These are phyloP conservation scores for Acacia concinna DNA, from an alignment of 331 rosid species.

Conservation along the genomic window DNA sequence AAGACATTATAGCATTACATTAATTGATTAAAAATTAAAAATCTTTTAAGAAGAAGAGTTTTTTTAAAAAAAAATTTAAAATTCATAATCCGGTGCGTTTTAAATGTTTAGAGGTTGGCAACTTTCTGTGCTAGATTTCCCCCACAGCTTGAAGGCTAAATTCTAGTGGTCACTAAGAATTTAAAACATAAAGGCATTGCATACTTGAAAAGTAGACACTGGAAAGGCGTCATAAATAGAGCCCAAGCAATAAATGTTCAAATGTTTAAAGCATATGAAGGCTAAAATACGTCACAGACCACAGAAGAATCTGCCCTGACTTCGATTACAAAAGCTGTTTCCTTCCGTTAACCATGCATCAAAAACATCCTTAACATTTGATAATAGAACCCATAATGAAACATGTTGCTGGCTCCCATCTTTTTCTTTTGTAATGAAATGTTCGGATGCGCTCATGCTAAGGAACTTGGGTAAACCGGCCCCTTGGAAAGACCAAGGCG, in stretches of 20 bases:
- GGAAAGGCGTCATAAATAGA: not conserved
- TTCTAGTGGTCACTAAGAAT: no score
- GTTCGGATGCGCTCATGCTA: conserved; percentile 21
- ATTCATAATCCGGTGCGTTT: not conserved
- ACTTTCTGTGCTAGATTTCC: not conserved
- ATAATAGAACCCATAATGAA: not conserved
- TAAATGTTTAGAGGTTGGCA: not conserved
- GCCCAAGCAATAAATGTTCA: not conserved
- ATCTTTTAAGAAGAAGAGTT: no score
- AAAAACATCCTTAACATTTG: not conserved
- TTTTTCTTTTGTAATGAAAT: not conserved
- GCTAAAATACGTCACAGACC: not conserved
- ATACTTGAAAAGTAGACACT: not conserved
- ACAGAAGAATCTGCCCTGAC: not conserved
- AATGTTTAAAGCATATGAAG: not conserved
- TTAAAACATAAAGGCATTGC: not conserved
- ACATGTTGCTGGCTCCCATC: conserved; percentile 10
- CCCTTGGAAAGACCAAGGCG: conserved; percentile 68
- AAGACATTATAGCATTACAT: no score
- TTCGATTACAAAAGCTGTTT: not conserved
- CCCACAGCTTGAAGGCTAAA: not conserved
- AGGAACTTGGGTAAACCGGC: conserved; percentile 57
- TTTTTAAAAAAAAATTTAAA: no score
- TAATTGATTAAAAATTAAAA: no score
- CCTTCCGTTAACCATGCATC: not conserved